Percentiles rank a stretch among this genome's conserved stretches.
These are phyloP conservation scores for Candida caryicola DNA, from an alignment of 805 yeast species.

Conservation along the genomic window DNA sequence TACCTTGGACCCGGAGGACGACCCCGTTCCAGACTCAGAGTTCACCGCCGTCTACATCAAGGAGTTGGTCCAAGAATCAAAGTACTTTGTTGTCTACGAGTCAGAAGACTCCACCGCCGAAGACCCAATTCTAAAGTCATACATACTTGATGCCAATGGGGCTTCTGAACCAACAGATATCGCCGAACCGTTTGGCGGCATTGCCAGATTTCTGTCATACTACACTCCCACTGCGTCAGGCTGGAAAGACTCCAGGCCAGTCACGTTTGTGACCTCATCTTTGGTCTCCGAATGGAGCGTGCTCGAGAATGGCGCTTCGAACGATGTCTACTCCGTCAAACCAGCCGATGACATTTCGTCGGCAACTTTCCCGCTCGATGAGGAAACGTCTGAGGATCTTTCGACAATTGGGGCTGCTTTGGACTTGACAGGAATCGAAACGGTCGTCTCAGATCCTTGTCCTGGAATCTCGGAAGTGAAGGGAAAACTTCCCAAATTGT, in stretches of 20 bases:
- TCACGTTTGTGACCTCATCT: conserved; percentile 53
- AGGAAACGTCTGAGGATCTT: conserved; percentile 62
- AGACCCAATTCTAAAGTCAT: conserved; percentile 27
- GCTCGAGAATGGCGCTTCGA: conserved; percentile 4
- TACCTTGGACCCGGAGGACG: not conserved
- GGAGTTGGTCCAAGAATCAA: conserved; percentile 1
- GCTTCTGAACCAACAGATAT: conserved; percentile 26
- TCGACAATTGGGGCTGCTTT: conserved; percentile 68
- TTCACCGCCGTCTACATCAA: conserved; percentile 1
- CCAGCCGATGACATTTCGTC: conserved; percentile 67
- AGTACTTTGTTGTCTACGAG: conserved; percentile 24
- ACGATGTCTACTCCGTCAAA: conserved; percentile 24
- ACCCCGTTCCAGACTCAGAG: not conserved
- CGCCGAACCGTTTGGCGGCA: conserved; percentile 50
- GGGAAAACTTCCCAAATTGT: conserved; percentile 61
- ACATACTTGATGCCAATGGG: conserved; percentile 15
- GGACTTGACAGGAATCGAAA: conserved; percentile 49
- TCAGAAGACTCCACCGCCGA: conserved; percentile 23
- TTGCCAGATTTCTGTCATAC: conserved; percentile 39
- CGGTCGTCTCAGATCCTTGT: conserved; percentile 50
- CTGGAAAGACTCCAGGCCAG: conserved; percentile 35
- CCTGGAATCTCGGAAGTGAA: conserved; percentile 53
- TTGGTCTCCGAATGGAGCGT: conserved; percentile 49
- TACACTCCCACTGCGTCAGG: conserved; percentile 40
- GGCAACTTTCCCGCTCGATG: conserved; percentile 72